These are phyloP conservation scores for Allium fistulosum DNA, from an alignment of 106 monocot species.

Conservation along the genomic window DNA sequence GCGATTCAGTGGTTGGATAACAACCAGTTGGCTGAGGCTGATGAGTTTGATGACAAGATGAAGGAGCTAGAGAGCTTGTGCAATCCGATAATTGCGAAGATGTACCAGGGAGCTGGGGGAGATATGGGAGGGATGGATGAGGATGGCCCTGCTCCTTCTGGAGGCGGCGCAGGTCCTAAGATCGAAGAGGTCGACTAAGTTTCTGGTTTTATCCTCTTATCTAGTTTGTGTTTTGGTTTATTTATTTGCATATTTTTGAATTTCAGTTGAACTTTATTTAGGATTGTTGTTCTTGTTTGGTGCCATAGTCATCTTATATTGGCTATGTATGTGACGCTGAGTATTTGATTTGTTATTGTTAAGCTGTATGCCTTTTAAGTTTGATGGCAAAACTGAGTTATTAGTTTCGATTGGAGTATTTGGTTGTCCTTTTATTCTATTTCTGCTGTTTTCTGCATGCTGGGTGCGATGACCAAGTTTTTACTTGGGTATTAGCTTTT, in stretches of 20 bases:
- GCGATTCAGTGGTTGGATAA: slow-evolving; percentile 53
- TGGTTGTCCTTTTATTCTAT: too few relatives aligned
- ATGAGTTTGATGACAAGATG: slow-evolving; percentile 59
- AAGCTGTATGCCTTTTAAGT: too few relatives aligned
- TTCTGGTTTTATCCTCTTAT: slow-evolving; percentile 4
- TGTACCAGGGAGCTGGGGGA: slow-evolving; percentile 34
- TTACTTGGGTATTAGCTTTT: too few relatives aligned
- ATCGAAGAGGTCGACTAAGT: slow-evolving; percentile 17
- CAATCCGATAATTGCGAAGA: slow-evolving; percentile 54
- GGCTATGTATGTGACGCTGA: background rate
- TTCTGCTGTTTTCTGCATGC: too few relatives aligned
- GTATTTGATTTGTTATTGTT: too few relatives aligned
- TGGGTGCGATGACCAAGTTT: too few relatives aligned
- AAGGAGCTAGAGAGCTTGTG: slow-evolving; percentile 50
- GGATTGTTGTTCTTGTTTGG: background rate
- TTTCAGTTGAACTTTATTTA: background rate
- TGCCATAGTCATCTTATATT: background rate
- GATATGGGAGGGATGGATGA: slow-evolving; percentile 27
- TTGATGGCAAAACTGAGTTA: too few relatives aligned
- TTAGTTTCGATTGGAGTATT: too few relatives aligned
- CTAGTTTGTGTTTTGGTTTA: background rate
- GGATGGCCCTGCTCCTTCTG: slow-evolving; percentile 7
- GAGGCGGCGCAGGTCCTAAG: slow-evolving; percentile 13
- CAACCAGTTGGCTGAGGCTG: slow-evolving; percentile 46
- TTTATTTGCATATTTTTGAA: background rate